Evolutionary conservation across 208 protist species (phyloP), one percentile per base, ranked within the genome.

Genomic region (Balamuthia mandrillaris): DNA sequence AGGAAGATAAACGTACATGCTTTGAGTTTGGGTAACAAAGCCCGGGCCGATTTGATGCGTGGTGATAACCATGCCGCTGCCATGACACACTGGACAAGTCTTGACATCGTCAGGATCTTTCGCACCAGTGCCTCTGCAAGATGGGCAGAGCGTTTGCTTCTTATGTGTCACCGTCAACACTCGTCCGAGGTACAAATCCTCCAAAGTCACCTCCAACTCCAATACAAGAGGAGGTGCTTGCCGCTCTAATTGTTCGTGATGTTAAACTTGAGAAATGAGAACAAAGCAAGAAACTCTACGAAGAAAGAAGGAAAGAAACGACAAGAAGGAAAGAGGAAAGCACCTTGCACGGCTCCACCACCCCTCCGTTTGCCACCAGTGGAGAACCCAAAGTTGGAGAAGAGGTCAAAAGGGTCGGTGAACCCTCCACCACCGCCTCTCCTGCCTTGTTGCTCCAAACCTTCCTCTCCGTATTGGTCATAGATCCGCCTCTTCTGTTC

Each of bases 381-480:
- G 44, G 33, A 33, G 37, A 84, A 84, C 16, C 78, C 78, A 37
- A 84, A 84, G 37, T 37, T 58, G 56, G 66, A 58, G n/a, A 89
- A 89, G 31, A 88, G 70, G 35, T 83, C 49, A 61, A 87, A 87
- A 14, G 86, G 81, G 21, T 87, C 84, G 9, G 44, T 72, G 51
- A 81, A 78, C 0, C 68, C 84, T 68, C 93, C 95, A 51, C 85
- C 86, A 68, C 90, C 88, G 31, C 96, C 94, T 45, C 41, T 90
- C 92, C 95, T 35, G n/a, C 12, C 56, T 54, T 87, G 54, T 37
- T 74, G 39, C 84, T 92, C 88, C 29, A 93, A 72, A 24, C 91
- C 91, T 24, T 91, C 91, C 61, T 92, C 89, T 31, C 91, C 91
- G 39, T 81, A 90, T 81, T 92, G 78, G 72, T 95, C 91, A 85